Conservation (phyloP, 2,329 filamentous ascomycete genomes). For the Apiospora koreana region DNA sequence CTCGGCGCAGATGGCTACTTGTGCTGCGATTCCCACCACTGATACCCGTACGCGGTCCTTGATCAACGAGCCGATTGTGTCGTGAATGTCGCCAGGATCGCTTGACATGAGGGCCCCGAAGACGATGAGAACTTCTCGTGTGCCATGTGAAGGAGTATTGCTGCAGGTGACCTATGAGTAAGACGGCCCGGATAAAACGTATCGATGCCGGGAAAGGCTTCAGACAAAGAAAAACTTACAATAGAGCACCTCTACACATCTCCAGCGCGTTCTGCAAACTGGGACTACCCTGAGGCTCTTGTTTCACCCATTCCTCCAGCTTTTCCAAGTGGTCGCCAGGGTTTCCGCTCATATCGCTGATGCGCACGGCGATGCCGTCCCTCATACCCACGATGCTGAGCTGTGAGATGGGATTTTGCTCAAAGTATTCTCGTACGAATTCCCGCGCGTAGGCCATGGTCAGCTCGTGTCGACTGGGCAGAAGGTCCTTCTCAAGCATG, state of each 20-base stretch:
- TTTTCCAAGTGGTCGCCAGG: slow-evolving; percentile 83
- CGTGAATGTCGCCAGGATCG: slow-evolving; percentile 93
- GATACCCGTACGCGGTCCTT: slow-evolving; percentile 83
- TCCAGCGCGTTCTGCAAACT: slow-evolving; percentile 94
- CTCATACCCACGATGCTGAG: slow-evolving; percentile 91
- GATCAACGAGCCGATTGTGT: slow-evolving; percentile 79
- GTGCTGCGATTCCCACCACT: slow-evolving; percentile 86
- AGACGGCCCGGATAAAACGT: neutral
- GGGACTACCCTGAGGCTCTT: slow-evolving; percentile 72
- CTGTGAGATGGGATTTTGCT: slow-evolving; percentile 98
- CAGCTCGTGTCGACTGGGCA: slow-evolving; percentile 83
- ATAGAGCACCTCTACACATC: slow-evolving; percentile 90
- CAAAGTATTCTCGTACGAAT: slow-evolving; percentile 93
- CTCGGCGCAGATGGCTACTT: slow-evolving; percentile 89
- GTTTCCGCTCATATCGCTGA: slow-evolving; percentile 91
- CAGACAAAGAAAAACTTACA: slow-evolving; percentile 49
- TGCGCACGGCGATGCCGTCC: slow-evolving; percentile 81
- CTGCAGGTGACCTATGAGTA: slow-evolving; percentile 40
- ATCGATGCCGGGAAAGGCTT: neutral
- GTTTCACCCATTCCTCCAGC: slow-evolving; percentile 65
- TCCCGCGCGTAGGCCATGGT: slow-evolving; percentile 80
- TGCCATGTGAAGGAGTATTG: slow-evolving; percentile 90
- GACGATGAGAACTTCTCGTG: slow-evolving; percentile 86
- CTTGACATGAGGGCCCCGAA: slow-evolving; percentile 88
- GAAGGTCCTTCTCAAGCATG: slow-evolving; percentile 93